Evolutionary conservation across 208 protist genomes (phyloP).

Genomic region (Leishmania amazonensis): DNA sequence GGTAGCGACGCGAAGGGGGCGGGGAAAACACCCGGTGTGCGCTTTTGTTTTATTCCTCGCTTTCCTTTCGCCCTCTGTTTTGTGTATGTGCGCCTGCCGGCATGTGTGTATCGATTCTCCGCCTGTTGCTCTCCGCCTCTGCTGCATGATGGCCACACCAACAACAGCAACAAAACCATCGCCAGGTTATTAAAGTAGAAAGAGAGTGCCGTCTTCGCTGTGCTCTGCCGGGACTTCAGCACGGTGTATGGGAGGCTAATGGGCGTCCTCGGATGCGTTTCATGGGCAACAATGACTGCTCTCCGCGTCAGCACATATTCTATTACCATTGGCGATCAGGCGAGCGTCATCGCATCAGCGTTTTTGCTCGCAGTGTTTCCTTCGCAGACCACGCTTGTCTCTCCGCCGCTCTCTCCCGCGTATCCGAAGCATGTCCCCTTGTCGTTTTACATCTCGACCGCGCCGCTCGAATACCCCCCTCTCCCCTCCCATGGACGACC

Average conservation of each 20-base stretch:
- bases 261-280: neutral
- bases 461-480: neutral
- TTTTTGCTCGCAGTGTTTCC: neutral
- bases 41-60: conserved; percentile 17
- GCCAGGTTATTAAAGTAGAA: neutral
- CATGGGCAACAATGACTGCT: neutral
- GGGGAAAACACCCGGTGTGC: neutral
- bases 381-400: neutral
- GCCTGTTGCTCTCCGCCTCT: neutral
- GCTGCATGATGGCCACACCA: neutral
- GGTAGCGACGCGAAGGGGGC: neutral
- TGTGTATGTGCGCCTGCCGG: neutral
- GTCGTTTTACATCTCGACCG: neutral
- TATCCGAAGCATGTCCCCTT: neutral
- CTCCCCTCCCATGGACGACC: neutral
- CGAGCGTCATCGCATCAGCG: neutral
- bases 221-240: neutral
- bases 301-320: neutral
- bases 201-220: neutral
- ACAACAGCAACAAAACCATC: neutral
- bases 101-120: neutral
- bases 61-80: neutral
- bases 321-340: neutral
- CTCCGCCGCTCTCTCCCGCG: neutral
- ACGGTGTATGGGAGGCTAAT: neutral